These are phyloP conservation scores for Cercospora sp. DNA, from an alignment of 2,329 filamentous ascomycete genomes.

Conservation along the genomic window DNA sequence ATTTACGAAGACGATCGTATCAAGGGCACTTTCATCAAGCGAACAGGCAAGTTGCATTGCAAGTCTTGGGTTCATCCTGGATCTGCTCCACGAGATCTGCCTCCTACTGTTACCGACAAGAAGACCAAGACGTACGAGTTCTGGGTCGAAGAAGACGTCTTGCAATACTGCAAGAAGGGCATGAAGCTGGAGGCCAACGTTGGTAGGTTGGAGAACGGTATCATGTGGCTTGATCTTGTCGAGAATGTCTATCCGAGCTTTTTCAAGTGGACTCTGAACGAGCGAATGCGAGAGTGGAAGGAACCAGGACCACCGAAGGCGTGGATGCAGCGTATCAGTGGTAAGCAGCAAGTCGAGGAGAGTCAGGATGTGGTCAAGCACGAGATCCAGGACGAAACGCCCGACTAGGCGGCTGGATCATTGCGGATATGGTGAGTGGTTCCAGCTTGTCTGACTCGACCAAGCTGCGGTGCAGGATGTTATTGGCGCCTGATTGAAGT, in stretches of 20 bases:
- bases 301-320: constrained; percentile 32
- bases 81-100: constrained; percentile 30
- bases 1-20: constrained; percentile 50
- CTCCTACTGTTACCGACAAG: constrained; percentile 26
- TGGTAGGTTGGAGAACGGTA: constrained; percentile 33
- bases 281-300: constrained; percentile 40
- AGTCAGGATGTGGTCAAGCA: constrained; percentile 3
- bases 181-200: constrained; percentile 47
- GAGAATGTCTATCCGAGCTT: constrained; percentile 46
- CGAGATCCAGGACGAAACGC: constrained; percentile 6
- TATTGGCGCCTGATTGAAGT: background rate
- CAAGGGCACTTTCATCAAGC: constrained; percentile 46
- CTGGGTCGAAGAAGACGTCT: constrained; percentile 65
- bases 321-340: constrained; percentile 31
- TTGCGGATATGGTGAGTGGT: background rate
- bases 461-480: background rate
- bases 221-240: constrained; percentile 43
- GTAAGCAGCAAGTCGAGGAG: constrained; percentile 14
- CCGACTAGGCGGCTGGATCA: background rate
- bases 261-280: constrained; percentile 48
- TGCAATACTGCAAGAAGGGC: constrained; percentile 61
- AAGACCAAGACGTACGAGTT: constrained; percentile 58
- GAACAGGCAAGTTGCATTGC: constrained; percentile 57
- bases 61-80: constrained; percentile 51
- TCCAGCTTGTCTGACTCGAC: background rate